Conservation (phyloP, 768 basidiomycete genomes). For the Pleurotus giganteus region DNA sequence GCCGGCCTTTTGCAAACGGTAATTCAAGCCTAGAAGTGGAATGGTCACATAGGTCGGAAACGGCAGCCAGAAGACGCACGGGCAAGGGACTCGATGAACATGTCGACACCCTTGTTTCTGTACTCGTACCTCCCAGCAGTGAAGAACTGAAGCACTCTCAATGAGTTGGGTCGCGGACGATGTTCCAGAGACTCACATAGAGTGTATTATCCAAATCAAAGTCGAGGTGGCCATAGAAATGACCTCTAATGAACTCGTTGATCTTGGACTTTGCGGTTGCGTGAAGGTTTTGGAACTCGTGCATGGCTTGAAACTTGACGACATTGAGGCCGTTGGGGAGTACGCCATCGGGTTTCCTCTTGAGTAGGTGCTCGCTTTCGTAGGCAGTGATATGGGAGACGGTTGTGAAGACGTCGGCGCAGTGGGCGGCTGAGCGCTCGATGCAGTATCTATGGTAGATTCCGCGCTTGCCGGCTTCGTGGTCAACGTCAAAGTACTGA, state of each 20-base stretch:
- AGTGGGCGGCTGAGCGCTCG: slow-evolving; percentile 91
- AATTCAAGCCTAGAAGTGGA: slow-evolving; percentile 41
- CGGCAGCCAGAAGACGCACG: slow-evolving; percentile 42
- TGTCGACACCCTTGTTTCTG: slow-evolving; percentile 98
- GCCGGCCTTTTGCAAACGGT: slow-evolving; percentile 50
- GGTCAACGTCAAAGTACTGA: slow-evolving; percentile 99
- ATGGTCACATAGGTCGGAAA: slow-evolving; percentile 4
- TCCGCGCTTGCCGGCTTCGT: slow-evolving; percentile 97
- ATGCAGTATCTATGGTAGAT: slow-evolving; percentile 99
- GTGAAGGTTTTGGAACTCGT: slow-evolving; percentile 98
- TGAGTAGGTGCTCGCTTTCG: slow-evolving; percentile 93
- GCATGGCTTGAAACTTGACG: slow-evolving; percentile 98
- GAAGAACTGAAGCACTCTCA: slow-evolving; percentile 70
- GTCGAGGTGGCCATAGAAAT: slow-evolving; percentile 97
- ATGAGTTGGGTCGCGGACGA: slow-evolving; percentile 9
- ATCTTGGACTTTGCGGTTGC: slow-evolving; percentile 95
- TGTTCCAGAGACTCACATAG: slow-evolving; percentile 50
- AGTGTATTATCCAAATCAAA: slow-evolving; percentile 93
- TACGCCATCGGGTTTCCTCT: slow-evolving; percentile 96
- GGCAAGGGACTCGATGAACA: slow-evolving; percentile 98
- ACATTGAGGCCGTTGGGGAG: slow-evolving; percentile 98
- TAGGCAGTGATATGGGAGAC: slow-evolving; percentile 98
- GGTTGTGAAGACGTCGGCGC: slow-evolving; percentile 97
- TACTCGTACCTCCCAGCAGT: slow-evolving; percentile 99
- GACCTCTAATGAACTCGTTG: slow-evolving; percentile 95